Conservation (phyloP, 768 basidiomycete genomes). For the Phaffia australis region DNA sequence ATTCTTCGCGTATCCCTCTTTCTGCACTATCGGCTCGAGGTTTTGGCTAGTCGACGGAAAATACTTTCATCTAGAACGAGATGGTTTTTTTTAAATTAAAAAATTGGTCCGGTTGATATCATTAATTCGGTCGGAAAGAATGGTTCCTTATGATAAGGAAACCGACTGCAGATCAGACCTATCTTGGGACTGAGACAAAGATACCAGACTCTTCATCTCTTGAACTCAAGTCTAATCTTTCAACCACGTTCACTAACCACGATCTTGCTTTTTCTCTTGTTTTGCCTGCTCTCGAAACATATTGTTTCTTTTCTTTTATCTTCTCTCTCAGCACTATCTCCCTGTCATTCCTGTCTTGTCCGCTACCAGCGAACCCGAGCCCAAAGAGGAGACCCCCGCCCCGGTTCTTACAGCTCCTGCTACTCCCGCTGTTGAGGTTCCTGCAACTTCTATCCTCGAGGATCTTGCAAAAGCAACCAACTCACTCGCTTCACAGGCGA, state of each 20-base stretch:
- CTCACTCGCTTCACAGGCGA: neutral
- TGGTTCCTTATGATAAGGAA: no score
- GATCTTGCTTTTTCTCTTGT: neutral
- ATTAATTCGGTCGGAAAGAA: no score
- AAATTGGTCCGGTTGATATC: no score
- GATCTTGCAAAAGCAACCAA: slow-evolving; percentile 2
- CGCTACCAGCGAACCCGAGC: slow-evolving; percentile 38
- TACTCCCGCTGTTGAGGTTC: neutral
- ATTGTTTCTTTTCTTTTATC: neutral
- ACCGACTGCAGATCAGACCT: no score
- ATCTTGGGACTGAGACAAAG: neutral
- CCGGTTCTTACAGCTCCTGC: slow-evolving; percentile 38
- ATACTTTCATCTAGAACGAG: no score
- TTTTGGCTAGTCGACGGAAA: neutral
- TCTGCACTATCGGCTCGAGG: neutral
- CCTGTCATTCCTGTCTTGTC: slow-evolving; percentile 46
- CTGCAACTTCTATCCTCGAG: slow-evolving; percentile 5
- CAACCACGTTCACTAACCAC: neutral
- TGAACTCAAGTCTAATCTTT: neutral
- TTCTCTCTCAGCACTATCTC: slow-evolving; percentile 52
- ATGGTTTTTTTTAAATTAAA: neutral
- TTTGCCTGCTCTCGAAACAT: neutral
- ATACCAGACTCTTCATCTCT: neutral
- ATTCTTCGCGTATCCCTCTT: no score
- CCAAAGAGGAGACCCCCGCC: slow-evolving; percentile 36